Conservation (phyloP, 2,329 filamentous ascomycete genomes). For the Colletotrichum musicola region DNA sequence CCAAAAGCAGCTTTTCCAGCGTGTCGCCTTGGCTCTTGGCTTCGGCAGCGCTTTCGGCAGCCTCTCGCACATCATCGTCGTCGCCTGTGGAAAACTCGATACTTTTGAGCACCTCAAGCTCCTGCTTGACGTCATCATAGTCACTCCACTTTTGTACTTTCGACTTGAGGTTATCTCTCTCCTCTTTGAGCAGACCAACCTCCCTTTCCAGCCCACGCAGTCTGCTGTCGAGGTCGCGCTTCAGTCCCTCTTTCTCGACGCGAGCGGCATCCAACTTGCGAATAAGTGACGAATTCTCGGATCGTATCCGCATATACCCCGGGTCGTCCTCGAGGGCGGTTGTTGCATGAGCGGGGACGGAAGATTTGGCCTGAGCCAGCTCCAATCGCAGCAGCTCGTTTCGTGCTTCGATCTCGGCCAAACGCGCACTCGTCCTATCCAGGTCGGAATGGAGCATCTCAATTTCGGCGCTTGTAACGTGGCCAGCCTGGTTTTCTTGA, state of each 20-base stretch:
- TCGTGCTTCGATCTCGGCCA: conserved; percentile 91
- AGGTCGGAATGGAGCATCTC: conserved; percentile 94
- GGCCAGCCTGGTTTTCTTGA: conserved; percentile 66
- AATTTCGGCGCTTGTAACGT: conserved; percentile 88
- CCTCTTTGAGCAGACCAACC: conserved; percentile 78
- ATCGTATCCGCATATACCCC: conserved; percentile 85
- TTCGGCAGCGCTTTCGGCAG: conserved; percentile 60
- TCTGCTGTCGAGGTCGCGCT: conserved; percentile 80
- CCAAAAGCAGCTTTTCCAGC: conserved; percentile 89
- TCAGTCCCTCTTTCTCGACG: conserved; percentile 86
- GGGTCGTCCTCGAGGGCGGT: conserved; percentile 88
- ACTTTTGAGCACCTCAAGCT: conserved; percentile 95
- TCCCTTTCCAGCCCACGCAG: conserved; percentile 86
- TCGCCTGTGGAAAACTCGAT: conserved; percentile 96
- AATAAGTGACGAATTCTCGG: conserved; percentile 92
- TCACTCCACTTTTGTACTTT: conserved; percentile 93
- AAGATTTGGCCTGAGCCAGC: conserved; percentile 87
- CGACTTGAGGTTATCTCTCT: conserved; percentile 81
- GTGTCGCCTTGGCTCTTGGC: conserved; percentile 78
- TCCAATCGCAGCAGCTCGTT: conserved; percentile 95
- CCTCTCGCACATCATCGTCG: conserved; percentile 70
- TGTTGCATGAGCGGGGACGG: conserved; percentile 70
- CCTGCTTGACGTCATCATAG: conserved; percentile 96
- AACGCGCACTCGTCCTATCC: conserved; percentile 85
- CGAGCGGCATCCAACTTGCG: conserved; percentile 87